Percentiles rank a stretch among this genome's conserved stretches.
These are phyloP conservation scores for Tulasnella sp. DNA, from an alignment of 768 basidiomycete genomes.

Conservation along the genomic window DNA sequence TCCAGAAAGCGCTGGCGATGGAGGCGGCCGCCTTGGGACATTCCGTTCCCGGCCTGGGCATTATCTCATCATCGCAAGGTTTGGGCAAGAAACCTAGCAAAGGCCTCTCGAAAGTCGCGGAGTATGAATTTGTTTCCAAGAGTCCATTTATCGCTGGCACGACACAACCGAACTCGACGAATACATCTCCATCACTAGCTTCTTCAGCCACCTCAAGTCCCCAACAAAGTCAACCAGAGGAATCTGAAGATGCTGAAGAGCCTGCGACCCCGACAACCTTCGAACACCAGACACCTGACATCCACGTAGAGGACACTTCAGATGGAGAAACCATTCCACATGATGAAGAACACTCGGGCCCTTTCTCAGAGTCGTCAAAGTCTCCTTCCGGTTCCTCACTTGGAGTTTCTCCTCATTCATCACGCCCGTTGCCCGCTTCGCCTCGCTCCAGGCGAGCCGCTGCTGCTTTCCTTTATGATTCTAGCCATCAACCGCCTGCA, in stretches of 20 bases:
- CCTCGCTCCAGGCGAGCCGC: conserved; percentile 5
- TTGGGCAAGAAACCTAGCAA: conserved; percentile 75
- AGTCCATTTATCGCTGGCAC: conserved; percentile 58
- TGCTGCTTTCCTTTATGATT: background rate
- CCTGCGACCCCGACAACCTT: conserved; percentile 1
- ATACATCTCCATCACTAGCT: background rate
- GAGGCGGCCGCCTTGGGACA: conserved; percentile 19
- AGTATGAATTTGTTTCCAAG: conserved; percentile 75
- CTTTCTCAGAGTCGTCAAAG: background rate
- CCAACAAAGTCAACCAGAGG: conserved; percentile 13
- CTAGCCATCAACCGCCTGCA: conserved; percentile 28
- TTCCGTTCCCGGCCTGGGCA: conserved; percentile 47
- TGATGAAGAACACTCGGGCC: background rate
- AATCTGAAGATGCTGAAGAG: conserved; percentile 8
- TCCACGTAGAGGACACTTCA: conserved; percentile 1
- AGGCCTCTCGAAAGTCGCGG: conserved; percentile 64
- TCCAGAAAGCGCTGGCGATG: conserved; percentile 12
- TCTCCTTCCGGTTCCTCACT: background rate
- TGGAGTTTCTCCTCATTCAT: conserved; percentile 3
- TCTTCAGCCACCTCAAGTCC: conserved; percentile 14
- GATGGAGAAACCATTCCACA: background rate
- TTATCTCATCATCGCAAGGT: conserved; percentile 60
- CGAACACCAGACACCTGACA: conserved; percentile 6
- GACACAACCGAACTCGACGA: conserved; percentile 6
- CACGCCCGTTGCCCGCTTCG: conserved; percentile 18